phyloP scores from a whole-genome alignment of 106 monocot species.

The Allium cepa region DNA sequence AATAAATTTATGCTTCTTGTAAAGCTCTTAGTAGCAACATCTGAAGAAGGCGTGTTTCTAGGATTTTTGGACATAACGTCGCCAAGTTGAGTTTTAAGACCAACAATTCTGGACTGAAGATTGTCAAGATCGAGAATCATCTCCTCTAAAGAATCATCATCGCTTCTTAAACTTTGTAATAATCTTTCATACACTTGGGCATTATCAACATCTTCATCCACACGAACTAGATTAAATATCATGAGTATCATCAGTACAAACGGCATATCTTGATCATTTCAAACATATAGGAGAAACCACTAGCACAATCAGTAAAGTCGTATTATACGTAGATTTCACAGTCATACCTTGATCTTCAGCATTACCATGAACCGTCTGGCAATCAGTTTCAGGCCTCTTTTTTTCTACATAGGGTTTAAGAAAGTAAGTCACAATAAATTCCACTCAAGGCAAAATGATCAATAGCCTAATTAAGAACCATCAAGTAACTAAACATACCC shows the following conservation, averaged over 20 bases:
- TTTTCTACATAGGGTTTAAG: slow-evolving; percentile 51
- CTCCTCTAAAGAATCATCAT: slow-evolving; percentile 47
- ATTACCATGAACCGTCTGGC: slow-evolving; percentile 51
- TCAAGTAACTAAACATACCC: background rate
- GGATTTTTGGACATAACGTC: slow-evolving; percentile 26
- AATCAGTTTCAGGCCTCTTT: slow-evolving; percentile 62
- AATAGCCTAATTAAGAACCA: background rate
- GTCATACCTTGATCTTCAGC: slow-evolving; percentile 37
- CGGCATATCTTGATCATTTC: no score
- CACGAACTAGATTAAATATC: no score
- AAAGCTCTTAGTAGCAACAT: slow-evolving; percentile 6
- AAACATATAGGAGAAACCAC: no score
- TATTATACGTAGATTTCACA: background rate
- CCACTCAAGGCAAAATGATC: background rate
- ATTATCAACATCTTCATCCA: slow-evolving; percentile 22
- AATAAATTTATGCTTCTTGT: slow-evolving; percentile 58
- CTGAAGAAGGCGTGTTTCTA: slow-evolving; percentile 12
- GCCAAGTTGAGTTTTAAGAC: slow-evolving; percentile 43
- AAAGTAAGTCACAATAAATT: background rate
- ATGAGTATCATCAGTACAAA: no score
- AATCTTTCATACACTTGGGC: slow-evolving; percentile 40
- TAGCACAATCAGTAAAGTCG: background rate
- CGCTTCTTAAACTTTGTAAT: slow-evolving; percentile 24
- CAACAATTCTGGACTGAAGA: slow-evolving; percentile 46
- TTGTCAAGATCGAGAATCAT: slow-evolving; percentile 63